Conservation (phyloP, 495 filamentous ascomycete species). For the Tricharina praecox region DNA sequence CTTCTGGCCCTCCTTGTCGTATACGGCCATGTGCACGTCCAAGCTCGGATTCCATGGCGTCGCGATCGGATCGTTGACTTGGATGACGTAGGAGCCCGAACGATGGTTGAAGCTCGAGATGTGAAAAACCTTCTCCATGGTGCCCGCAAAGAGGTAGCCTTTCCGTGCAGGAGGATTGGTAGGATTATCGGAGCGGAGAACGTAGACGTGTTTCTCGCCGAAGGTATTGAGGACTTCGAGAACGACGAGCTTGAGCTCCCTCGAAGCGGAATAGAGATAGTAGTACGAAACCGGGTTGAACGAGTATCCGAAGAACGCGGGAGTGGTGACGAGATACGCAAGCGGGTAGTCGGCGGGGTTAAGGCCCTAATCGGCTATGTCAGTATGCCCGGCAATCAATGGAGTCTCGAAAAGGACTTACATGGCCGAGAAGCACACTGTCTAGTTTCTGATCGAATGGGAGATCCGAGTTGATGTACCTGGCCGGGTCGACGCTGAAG, state of each 20-base stretch:
- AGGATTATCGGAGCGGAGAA: conserved; percentile 30
- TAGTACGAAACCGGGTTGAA: conserved; percentile 70
- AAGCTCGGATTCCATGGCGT: conserved; percentile 7
- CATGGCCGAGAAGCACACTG: conserved; percentile 19
- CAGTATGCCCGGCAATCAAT: not conserved
- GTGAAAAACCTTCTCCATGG: conserved; percentile 54
- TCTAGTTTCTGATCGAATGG: conserved; percentile 34
- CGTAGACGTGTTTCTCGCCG: conserved; percentile 50
- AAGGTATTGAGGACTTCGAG: conserved; percentile 70
- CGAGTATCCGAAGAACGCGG: conserved; percentile 50
- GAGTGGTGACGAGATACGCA: conserved; percentile 53
- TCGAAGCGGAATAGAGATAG: conserved; percentile 50
- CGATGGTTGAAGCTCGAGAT: conserved; percentile 52
- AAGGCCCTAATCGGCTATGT: conserved; percentile 10
- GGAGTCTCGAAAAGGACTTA: conserved; percentile 5
- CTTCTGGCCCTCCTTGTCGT: conserved; percentile 21
- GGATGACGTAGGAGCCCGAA: conserved; percentile 25
- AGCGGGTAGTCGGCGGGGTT: conserved; percentile 30
- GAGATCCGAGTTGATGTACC: conserved; percentile 46
- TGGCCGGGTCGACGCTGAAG: conserved; percentile 39
- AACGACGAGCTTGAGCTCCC: conserved; percentile 47
- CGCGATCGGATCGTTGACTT: conserved; percentile 20
- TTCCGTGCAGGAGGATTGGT: conserved; percentile 10
- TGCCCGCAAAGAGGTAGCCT: conserved; percentile 28
- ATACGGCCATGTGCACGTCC: conserved; percentile 25